Percentiles rank a stretch among this genome's conserved stretches.
Evolutionary conservation across 2,329 filamentous ascomycete genomes (phyloP).

Genomic region (Phymatotrichopsis omnivora): DNA sequence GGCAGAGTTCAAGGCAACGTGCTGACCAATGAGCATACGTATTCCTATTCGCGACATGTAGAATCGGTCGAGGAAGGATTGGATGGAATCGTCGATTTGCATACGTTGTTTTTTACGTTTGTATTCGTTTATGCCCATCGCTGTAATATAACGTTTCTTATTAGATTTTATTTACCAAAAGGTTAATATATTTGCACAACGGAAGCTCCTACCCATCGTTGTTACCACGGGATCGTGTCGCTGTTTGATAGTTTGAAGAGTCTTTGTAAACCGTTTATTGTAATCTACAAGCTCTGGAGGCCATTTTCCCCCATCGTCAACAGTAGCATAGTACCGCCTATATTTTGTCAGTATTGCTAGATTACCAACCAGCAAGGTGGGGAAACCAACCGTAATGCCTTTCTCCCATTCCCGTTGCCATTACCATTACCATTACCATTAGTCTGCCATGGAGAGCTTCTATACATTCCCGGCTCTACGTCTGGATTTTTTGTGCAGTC

Average conservation of each 20-base stretch:
- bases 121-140: conserved; percentile 95
- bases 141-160: conserved; percentile 38
- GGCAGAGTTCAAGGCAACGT: conserved; percentile 91
- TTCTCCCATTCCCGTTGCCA: conserved; percentile 42
- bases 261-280: conserved; percentile 81
- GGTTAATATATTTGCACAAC: neutral
- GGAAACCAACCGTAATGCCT: conserved; percentile 35
- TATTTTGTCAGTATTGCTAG: conserved; percentile 4
- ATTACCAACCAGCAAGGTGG: neutral
- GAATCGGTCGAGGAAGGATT: conserved; percentile 94
- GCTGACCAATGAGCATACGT: conserved; percentile 96
- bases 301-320: conserved; percentile 83
- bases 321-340: conserved; percentile 79
- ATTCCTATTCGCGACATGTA: conserved; percentile 99
- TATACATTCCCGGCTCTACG: conserved; percentile 72
- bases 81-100: conserved; percentile 96
- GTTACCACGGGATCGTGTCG: conserved; percentile 95
- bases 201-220: conserved; percentile 51
- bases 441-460: conserved; percentile 43
- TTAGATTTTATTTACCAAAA: neutral
- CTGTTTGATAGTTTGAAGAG: conserved; percentile 86
- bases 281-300: conserved; percentile 89
- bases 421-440: conserved; percentile 42
- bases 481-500: conserved; percentile 70
- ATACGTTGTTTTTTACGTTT: conserved; percentile 92